Base-by-base conservation (phyloP, 2,329 filamentous ascomycete species). In the Penicillium corylophilum region DNA sequence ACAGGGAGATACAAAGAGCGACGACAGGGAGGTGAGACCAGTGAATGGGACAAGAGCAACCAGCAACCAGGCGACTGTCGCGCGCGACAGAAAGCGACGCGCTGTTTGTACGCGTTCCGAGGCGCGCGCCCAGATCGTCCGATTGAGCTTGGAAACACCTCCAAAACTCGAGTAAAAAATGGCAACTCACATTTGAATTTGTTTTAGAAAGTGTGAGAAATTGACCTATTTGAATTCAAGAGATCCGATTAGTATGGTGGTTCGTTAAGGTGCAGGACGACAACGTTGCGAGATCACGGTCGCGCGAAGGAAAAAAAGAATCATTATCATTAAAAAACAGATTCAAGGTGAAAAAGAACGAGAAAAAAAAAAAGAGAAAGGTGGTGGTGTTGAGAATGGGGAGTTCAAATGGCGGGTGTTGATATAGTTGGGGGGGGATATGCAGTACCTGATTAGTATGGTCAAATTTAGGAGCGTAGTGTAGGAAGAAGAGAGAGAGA, bases 401-500 rank as follows among this genome's bases (percentile, higher is more conserved):
- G 54, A 43, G 53, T 44, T 54, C 55, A 56, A 55, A 51, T 51
- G 48, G 42, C 54, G 59, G 44, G 54, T 64, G 59, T 66, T 64
- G 61, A 67, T 64, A 61, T 67, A 64, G 62, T 64, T 64, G 64
- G 60, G 59, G 60, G 59, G 62, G 65, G 64, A 63, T 67, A 66
- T 67, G 64, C 59, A 67, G 67, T 70, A 72, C 67, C 61, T 63
- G 54, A 67, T 69, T 72, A 64, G 68, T 70, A 69, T 67, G 64
- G 60, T 59, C 60, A 57, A 56, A 53, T 53, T 61, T 41, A 41
- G n/a, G n/a, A n/a, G n/a, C n/a, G 63, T 64, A 67, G 68, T 63
- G 64, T 63, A 65, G 60, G 63, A 61, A 60, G 64, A 64, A 61
- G 63, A 61, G 61, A 55, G 63, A 63, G 66, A 48, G 62, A 53